Conservation (phyloP, 768 basidiomycete species). For the Phanerochaete sordida region DNA sequence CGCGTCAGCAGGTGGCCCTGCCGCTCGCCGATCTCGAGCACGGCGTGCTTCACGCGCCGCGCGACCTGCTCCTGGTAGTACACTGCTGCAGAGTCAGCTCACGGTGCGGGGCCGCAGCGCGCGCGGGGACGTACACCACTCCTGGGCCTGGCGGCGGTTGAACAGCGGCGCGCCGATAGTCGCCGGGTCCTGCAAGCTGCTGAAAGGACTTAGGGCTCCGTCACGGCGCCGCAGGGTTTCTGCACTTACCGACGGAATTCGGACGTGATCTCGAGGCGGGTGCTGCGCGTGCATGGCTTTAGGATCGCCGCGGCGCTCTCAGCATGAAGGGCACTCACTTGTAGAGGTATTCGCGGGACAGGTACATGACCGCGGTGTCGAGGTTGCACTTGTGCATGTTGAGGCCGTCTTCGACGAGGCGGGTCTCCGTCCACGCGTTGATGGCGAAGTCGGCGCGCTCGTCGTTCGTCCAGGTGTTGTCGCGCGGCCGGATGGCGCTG, state of each 20-base stretch:
- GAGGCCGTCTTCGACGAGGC: constrained; percentile 62
- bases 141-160: constrained; percentile 68
- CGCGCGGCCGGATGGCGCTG: constrained; percentile 54
- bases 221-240: constrained; percentile 8
- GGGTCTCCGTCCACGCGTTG: constrained; percentile 64
- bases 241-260: constrained; percentile 58
- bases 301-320: constrained; percentile 12
- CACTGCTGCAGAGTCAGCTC: constrained; percentile 36
- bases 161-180: constrained; percentile 48
- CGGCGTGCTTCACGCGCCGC: constrained; percentile 51
- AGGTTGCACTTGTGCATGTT: constrained; percentile 68
- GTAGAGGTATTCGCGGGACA: constrained; percentile 67
- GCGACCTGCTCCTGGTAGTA: constrained; percentile 66
- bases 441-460: constrained; percentile 58
- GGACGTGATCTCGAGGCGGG: constrained; percentile 61
- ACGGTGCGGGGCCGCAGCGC: background rate
- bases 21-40: constrained; percentile 47
- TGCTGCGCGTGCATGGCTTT: constrained; percentile 34
- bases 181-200: constrained; percentile 51
- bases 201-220: constrained; percentile 19
- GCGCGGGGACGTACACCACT: constrained; percentile 62
- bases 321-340: constrained; percentile 47
- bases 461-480: constrained; percentile 39
- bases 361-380: constrained; percentile 64
- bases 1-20: constrained; percentile 57